Evolutionary conservation across 805 yeast genomes (phyloP), one percentile per base, ranked within the genome.

Genomic region (Sungouiozyma intestinalis): DNA sequence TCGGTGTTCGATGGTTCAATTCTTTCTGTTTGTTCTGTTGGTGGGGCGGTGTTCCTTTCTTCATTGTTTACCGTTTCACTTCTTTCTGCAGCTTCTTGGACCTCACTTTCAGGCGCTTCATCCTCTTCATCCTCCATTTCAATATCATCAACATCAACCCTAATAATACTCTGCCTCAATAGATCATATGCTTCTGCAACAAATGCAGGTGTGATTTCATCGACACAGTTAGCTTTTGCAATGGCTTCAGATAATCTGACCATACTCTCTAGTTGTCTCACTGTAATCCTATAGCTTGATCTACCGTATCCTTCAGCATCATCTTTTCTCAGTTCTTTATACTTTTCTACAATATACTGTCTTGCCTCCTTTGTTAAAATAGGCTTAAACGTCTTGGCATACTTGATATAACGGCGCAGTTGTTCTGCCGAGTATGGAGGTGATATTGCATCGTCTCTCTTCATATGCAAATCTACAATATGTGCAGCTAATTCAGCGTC

Each of bases 141-240:
- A 34, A 90, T 73, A 59, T 90, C 97, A 52, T 90, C 97, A 60
- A 81, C 82, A 59, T 92, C 97, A 34, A 90, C 97, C 47, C 92
- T 77, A 52, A 92, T 86, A 47, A 90, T 88, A 33, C 95, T 84
- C 64, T 86, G 94, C 59, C 92, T 77, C 53, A 92, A 69, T 48
- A 92, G 67, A 54, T 83, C 90, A 60, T 83, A 87, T 0, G 98
- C 98, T 59, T 92, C 97, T 2, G 88, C 82, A 36, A 90, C 97
- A 60, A 86, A 85, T 31, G 73, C 72, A 6, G 90, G 85, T 0
- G 90, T 78, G 41, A 87, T 81, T 48, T 79, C 87, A 48, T 85
- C 92, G 16, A 88, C 84, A 64, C 97, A 88, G 63, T 90, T 92
- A 20, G 97, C 97, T 50, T 95, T 74, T 1, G 98, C 97, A 63